A percentile compares a stretch with the other conserved stretches of the same genome.
Evolutionary conservation across 768 basidiomycete species (phyloP).

Genomic region (Omphalotus guepiniiformis): DNA sequence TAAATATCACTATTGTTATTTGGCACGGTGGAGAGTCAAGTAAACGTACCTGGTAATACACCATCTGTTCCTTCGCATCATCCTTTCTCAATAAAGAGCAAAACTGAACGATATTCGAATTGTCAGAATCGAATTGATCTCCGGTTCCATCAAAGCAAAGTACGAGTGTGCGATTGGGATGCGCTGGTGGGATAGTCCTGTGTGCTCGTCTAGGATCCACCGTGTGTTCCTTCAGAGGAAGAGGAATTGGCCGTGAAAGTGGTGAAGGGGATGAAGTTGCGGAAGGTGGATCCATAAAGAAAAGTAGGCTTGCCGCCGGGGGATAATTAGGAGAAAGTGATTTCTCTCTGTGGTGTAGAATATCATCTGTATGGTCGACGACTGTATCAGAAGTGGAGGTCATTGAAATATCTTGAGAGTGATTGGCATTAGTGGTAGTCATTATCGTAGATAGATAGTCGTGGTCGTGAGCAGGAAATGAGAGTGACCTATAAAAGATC

Average conservation of each 20-base stretch:
- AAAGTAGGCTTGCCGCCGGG: too few species aligned
- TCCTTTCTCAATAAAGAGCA: constrained; percentile 50
- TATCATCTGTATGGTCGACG: too few species aligned
- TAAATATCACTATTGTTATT: neutral
- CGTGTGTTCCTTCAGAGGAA: neutral
- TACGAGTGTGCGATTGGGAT: constrained; percentile 36
- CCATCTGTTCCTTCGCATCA: constrained; percentile 47
- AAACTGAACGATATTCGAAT: constrained; percentile 52
- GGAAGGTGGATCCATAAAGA: neutral
- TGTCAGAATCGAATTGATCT: constrained; percentile 47
- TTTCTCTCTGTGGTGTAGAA: too few species aligned
- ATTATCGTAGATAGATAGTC: too few species aligned
- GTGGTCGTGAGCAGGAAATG: too few species aligned
- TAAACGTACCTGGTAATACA: constrained; percentile 48
- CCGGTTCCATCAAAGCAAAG: constrained; percentile 59
- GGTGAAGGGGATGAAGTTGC: neutral
- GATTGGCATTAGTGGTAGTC: too few species aligned
- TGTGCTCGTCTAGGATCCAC: neutral
- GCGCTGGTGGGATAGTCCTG: neutral
- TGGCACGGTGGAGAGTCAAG: neutral
- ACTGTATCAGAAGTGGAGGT: too few species aligned
- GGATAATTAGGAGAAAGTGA: too few species aligned
- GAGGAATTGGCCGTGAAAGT: neutral
- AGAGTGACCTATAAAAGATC: too few species aligned
- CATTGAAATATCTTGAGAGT: too few species aligned